These are phyloP conservation scores for Juncus effusus DNA, from an alignment of 176 grass and related monocot species.

Conservation along the genomic window DNA sequence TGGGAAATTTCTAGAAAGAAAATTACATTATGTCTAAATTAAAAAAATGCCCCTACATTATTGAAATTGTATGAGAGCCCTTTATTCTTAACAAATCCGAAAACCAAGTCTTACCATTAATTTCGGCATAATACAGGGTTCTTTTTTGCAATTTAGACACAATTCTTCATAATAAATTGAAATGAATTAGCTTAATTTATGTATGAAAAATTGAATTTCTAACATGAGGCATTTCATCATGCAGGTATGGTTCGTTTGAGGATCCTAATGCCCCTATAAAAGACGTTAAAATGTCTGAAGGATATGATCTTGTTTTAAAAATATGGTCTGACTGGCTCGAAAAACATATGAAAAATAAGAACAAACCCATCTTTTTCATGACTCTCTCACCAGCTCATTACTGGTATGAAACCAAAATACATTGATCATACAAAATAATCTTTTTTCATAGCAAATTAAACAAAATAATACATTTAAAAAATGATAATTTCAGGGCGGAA, in stretches of 20 bases:
- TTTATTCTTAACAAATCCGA: too few relatives aligned
- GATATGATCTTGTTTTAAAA: slow-evolving; percentile 61
- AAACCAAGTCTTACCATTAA: too few relatives aligned
- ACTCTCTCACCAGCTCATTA: slow-evolving; percentile 75
- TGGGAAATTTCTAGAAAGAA: too few relatives aligned
- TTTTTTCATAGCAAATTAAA: too few relatives aligned
- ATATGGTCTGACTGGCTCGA: slow-evolving; percentile 57
- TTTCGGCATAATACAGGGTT: too few relatives aligned
- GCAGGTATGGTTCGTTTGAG: slow-evolving; percentile 73
- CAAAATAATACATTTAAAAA: background rate
- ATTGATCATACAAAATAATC: slow-evolving; percentile 7
- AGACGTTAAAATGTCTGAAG: slow-evolving; percentile 65
- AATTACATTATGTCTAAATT: too few relatives aligned
- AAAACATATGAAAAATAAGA: slow-evolving; percentile 40
- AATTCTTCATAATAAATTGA: too few relatives aligned
- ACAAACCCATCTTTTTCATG: slow-evolving; percentile 66
- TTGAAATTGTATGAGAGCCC: too few relatives aligned
- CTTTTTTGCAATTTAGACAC: too few relatives aligned
- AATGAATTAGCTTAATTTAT: too few relatives aligned
- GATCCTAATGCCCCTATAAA: slow-evolving; percentile 41
- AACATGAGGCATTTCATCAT: background rate
- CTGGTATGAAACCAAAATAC: slow-evolving; percentile 36
- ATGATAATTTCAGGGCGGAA: slow-evolving; percentile 27
- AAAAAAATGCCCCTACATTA: too few relatives aligned
- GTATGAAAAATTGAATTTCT: too few relatives aligned